Base-by-base conservation (phyloP, 306 rosid genomes). In the Castanea mollissima region DNA sequence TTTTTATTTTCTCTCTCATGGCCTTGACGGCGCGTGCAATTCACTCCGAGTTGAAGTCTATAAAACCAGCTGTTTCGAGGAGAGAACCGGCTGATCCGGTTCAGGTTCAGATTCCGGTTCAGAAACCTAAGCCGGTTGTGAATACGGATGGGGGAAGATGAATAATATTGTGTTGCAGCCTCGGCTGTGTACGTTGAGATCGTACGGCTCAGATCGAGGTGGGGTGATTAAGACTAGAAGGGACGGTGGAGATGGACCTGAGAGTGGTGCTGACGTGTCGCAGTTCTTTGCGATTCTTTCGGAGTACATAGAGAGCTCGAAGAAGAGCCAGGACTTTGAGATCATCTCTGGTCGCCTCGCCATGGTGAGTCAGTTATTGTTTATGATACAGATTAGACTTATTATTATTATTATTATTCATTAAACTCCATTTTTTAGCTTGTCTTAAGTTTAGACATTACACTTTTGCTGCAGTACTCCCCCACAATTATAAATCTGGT, bases 261-360 rank as follows among this genome's bases (percentile, higher is more conserved):
- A 49, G 14, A 49, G 54, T 49, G 78, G 15, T 29, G 87, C 81
- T 35, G 90, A 83, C 71, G 85, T 86, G 55, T 89, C 92, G 27
- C 77, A 86, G 6, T 95, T 95, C 86, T 95, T 95, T 23, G 93
- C 85, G 55, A 89, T 88, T 27, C 83, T 95, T 31, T 93, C 97
- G 0, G 90, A 95, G 41, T 95, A 95, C 38, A 89, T 95, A 0
- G 96, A 95, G 58, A 95, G 93, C 80, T 86, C 93, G n/a, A 89
- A 85, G 88, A 92, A 87, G 74, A 95, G 98, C 80, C 93, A 90
- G 5, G 99, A 93, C 58, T 95, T 95, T 68, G 99, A 95, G 80
- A 93, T 82, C 85, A 83, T 95, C 84, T 95, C 97, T 14, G 99
- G 99, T 56, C 92, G 98, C 21, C 91, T 95, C 15, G 98, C 98